Base-by-base conservation (phyloP, 495 filamentous ascomycete genomes). In the Ascobolus immersus region DNA sequence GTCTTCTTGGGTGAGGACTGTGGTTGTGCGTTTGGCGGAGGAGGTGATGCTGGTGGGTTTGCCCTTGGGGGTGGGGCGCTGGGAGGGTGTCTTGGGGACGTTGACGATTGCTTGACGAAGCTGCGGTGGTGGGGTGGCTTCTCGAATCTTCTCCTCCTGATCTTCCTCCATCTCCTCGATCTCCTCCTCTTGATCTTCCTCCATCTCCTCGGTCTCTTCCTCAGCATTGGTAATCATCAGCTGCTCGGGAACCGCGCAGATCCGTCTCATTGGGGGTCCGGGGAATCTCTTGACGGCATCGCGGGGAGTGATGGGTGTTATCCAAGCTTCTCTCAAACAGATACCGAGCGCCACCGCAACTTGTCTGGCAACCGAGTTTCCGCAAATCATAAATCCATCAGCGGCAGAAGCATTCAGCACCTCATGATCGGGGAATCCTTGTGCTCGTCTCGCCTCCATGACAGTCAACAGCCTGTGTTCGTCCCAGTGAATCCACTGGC, bases 281-380 rank as follows among this genome's bases (percentile, higher is more conserved):
- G n/a, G n/a, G n/a, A n/a, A n/a, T n/a, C n/a, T n/a, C n/a, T n/a
- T n/a, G n/a, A n/a, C n/a, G n/a, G n/a, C n/a, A n/a, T n/a, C n/a
- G n/a, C n/a, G n/a, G n/a, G n/a, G n/a, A n/a, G n/a, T n/a, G n/a
- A n/a, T n/a, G n/a, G n/a, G n/a, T n/a, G n/a, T n/a, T n/a, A n/a
- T n/a, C 28, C 28, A 74, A 0, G 74, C 69, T 37, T 69, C 59
- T 13, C 72, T 51, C 3, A 79, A 50, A 22, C 57, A 44, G 4
- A 76, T 38, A 1, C 73, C 73, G 25, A 74, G 44, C 11, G 64
- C 69, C 15, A 74, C 35, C 5, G 72, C 58, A 12, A 74, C 62
- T 4, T 56, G 55, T 15, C 72, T 60, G n/a, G 67, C 61, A 2
- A 81, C 76, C 32, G 64, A 68, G 44, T 82, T 81, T 0, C 74